Evolutionary conservation across 192 early-diverging fungal genomes (phyloP).

Genomic region (Entophlyctis luteolus): DNA sequence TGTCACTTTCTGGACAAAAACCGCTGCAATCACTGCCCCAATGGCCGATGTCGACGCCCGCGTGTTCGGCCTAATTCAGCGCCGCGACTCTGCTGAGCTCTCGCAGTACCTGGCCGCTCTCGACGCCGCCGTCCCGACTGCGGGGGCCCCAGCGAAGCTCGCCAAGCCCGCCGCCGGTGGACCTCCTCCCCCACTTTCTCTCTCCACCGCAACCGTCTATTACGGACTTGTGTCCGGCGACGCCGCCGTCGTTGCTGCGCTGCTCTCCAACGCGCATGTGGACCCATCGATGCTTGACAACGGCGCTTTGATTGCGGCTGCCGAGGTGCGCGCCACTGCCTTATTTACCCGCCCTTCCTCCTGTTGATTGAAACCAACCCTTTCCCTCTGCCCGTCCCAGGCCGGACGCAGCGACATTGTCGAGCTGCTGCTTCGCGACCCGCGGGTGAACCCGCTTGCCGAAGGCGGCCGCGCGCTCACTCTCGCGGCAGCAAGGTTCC

Average conservation of each 20-base stretch:
- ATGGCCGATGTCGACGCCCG: neutral
- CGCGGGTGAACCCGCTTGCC: constrained; percentile 6
- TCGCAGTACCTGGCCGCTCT: neutral
- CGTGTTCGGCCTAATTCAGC: neutral
- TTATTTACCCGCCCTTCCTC: neutral
- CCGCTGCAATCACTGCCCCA: too few relatives aligned
- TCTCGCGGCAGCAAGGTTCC: neutral
- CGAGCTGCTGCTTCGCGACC: neutral
- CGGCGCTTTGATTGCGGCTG: constrained; percentile 10
- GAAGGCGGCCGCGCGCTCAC: constrained; percentile 1
- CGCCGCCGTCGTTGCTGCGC: neutral
- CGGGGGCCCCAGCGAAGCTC: neutral
- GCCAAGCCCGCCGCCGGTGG: neutral
- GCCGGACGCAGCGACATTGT: constrained; percentile 3
- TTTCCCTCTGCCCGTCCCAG: neutral
- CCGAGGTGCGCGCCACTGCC: neutral
- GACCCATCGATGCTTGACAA: constrained; percentile 8
- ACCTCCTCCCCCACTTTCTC: neutral
- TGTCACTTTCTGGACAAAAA: too few relatives aligned
- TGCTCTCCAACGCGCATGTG: neutral
- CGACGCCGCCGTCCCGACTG: neutral
- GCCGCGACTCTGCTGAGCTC: neutral
- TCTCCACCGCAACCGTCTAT: neutral
- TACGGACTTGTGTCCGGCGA: neutral
- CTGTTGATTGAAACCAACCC: neutral